Evolutionary conservation across 805 yeast species (phyloP), one percentile per base, ranked within the genome.

Genomic region (Lipomyces orientalis): DNA sequence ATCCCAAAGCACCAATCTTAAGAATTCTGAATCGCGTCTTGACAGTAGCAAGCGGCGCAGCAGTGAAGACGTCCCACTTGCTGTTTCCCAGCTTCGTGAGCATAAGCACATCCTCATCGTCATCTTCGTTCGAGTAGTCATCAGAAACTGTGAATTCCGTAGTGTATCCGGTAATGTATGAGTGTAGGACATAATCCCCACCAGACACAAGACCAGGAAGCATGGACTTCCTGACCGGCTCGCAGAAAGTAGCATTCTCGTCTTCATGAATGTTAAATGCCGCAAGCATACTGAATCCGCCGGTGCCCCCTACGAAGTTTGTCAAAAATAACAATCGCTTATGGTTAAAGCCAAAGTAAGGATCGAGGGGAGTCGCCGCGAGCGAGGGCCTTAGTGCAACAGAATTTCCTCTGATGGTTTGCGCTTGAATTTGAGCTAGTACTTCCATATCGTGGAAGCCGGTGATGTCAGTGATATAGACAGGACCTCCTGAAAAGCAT

Each of bases 401-500:
- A n/a, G 70, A 56, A 14, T 54, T 46, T 19, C 66, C 72, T 4
- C 66, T 52, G n/a, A 61, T 69, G 5, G 72, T 69, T 29, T 58
- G 55, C 12, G 71, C 69, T 25, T 67, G 70, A 34, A 69, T 69
- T 59, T 66, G 63, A 4, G 58, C 29, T 3, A 69, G 37, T 9
- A 69, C 43, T 1, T 62, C 68, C 25, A 68, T 9, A 54, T 76
- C 73, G 58, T 76, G 76, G 16, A 59, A 56, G 1, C 68, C 65
- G 4, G 73, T 71, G 6, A 68, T 62, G 63, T 77, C 78, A 6
- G 79, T 75, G 46, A 77, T 64, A 58, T 69, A 73, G 4, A 77
- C 71, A 2, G 79, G 79, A 9, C 78, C 78, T 7, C 79, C 77
- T 12, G 78, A 75, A 22, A 77, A 54, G 25, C 74, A 65, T 37